These are phyloP conservation scores for Rhynchosporium secalis DNA, from an alignment of 2,329 filamentous ascomycete species.

Conservation along the genomic window DNA sequence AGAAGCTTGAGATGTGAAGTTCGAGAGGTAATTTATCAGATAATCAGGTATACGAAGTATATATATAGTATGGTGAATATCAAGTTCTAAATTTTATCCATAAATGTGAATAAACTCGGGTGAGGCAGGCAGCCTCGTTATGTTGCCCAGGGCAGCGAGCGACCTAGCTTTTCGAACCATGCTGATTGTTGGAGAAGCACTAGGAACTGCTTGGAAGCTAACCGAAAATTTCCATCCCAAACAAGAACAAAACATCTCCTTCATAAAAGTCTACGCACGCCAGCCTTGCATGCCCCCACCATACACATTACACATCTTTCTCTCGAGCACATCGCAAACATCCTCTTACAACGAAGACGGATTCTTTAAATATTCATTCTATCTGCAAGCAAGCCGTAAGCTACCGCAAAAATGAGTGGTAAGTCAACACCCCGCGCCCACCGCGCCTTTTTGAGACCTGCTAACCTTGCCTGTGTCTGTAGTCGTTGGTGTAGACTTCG, in stretches of 20 bases:
- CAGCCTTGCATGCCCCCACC: background rate
- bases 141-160: background rate
- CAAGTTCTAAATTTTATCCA: too few species aligned
- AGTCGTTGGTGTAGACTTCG: conserved; percentile 67
- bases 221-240: background rate
- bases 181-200: background rate
- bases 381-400: conserved; percentile 3
- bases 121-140: too few species aligned
- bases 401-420: conserved; percentile 26
- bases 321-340: conserved; percentile 7
- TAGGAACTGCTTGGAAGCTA: conserved; percentile 1
- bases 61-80: background rate
- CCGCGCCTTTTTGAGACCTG: conserved; percentile 18
- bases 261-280: background rate
- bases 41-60: background rate
- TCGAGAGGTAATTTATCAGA: background rate
- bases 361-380: background rate
- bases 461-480: conserved; percentile 23
- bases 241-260: conserved; percentile 1
- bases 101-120: too few species aligned
- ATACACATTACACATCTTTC: background rate
- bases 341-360: background rate
- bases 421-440: conserved; percentile 14
- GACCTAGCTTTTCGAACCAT: background rate
- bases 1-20: background rate